Base-by-base conservation (phyloP, 306 rosid species). In the Cicer bijugum region DNA sequence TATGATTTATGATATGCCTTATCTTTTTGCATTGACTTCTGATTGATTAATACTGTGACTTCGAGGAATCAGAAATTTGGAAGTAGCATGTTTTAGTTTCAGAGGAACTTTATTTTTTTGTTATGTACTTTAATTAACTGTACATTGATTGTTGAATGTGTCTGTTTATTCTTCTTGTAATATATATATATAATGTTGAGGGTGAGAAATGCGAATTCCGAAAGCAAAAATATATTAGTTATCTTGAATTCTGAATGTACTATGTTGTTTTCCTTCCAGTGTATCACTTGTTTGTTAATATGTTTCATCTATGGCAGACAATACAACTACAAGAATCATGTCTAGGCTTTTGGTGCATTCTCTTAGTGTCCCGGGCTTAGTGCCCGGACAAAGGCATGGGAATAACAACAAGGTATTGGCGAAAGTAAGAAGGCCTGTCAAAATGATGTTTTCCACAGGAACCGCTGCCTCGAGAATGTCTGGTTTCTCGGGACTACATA, bases 261-360 rank as follows among this genome's bases (percentile, higher is more conserved):
- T 74, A 1, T 57, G 57, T 56, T 65, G 7, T 48, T 14, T 9
- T 46, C 9, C 46, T 12, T 42, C 57, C 47, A 53, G 20, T 50
- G 14, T 14, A 2, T 45, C 33, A 12, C 17, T 45, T 68, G 66
- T 47, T 0, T 5, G 50, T 71, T 80, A 57, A 70, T 63, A 8
- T 19, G 28, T 44, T 19, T 71, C 38, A 10, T 17, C 8, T 20
- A 8, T 4, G 81, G 87, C 23, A 15, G 19, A 74, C 68, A 8
- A 35, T 81, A 60, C 10, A 8, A 78, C 60, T 81, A 60, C 10
- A 8, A 78, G 64, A 55, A 72, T 86, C 85, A 93, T 93, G 98
- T 88, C 92, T 65, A 84, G 86, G 88, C 86, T 82, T 83, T 85
- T 94, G 82, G 90, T 89, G 62, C 98, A 94, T 84, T 85, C 98